These are phyloP conservation scores for Trametes sp. DNA, from an alignment of 1,284 basidiomycete genomes.

Conservation along the genomic window DNA sequence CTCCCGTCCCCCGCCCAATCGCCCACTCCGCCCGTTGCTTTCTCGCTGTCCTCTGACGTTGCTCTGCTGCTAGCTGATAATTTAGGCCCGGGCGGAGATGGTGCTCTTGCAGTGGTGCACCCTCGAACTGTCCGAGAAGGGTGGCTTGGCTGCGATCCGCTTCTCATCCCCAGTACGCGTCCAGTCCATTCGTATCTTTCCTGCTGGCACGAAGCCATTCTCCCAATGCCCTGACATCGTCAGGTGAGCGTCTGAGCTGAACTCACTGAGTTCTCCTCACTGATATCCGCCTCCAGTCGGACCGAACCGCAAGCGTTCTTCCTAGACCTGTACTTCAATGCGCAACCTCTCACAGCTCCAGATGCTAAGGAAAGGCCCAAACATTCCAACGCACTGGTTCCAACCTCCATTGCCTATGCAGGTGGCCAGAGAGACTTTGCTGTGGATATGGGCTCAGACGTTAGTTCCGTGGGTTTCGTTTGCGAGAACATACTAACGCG, in stretches of 20 bases:
- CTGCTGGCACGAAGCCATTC: conserved; percentile 67
- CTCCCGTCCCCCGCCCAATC: background rate
- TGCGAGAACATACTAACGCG: conserved; percentile 10
- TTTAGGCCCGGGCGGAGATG: conserved; percentile 14
- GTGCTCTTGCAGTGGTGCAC: conserved; percentile 73
- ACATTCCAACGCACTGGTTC: conserved; percentile 73
- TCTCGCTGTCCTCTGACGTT: background rate
- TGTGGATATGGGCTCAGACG: conserved; percentile 72
- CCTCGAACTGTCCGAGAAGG: conserved; percentile 63
- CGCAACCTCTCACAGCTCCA: conserved; percentile 51
- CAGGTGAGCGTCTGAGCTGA: conserved; percentile 56
- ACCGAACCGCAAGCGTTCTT: conserved; percentile 78
- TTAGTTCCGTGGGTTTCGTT: background rate
- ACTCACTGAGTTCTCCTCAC: background rate
- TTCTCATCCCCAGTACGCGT: conserved; percentile 69
- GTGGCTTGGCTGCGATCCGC: conserved; percentile 68
- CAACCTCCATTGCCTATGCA: conserved; percentile 73
- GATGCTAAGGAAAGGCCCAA: conserved; percentile 64
- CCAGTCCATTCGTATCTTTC: conserved; percentile 69
- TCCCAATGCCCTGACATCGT: conserved; percentile 60
- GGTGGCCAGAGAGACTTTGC: conserved; percentile 71
- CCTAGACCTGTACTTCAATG: conserved; percentile 78
- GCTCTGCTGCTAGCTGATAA: background rate
- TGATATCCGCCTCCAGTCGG: conserved; percentile 42
- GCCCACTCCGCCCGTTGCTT: background rate